phyloP scores from a whole-genome alignment of 1,139 yeast genomes.

The Debaryomyces psychrophilus region DNA sequence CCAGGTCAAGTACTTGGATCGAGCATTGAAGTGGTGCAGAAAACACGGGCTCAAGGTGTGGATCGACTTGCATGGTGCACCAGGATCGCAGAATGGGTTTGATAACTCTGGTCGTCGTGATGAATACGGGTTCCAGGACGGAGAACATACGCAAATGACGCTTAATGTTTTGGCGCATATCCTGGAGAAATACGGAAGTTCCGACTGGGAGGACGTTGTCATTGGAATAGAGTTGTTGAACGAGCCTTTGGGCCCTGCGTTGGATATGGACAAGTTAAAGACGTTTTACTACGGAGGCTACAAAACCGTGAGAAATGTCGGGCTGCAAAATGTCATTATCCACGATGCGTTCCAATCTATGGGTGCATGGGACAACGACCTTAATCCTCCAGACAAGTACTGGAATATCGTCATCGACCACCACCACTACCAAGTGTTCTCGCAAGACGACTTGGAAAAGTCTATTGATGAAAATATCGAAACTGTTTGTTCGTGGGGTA shows the following conservation, averaged over 20 bases:
- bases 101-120: constrained; percentile 93
- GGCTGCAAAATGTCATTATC: constrained; percentile 56
- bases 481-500: constrained; percentile 67
- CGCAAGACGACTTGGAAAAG: constrained; percentile 59
- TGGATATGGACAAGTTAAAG: constrained; percentile 62
- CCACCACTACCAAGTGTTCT: constrained; percentile 89
- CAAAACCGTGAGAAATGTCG: constrained; percentile 48
- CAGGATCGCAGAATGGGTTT: constrained; percentile 97
- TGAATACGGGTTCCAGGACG: constrained; percentile 56
- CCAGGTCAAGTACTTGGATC: constrained; percentile 70
- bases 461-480: constrained; percentile 62
- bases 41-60: constrained; percentile 69
- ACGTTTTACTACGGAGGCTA: constrained; percentile 62
- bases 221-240: constrained; percentile 84
- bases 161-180: constrained; percentile 51
- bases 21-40: constrained; percentile 77
- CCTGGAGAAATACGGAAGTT: constrained; percentile 65
- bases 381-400: constrained; percentile 45
- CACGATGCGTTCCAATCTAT: constrained; percentile 75
- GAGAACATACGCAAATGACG: constrained; percentile 54
- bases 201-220: constrained; percentile 68
- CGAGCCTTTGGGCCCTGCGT: constrained; percentile 81
- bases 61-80: constrained; percentile 94
- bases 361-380: constrained; percentile 62
- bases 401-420: constrained; percentile 83